Conservation (phyloP, 345 rosid genomes). For the Salix arbutifolia region DNA sequence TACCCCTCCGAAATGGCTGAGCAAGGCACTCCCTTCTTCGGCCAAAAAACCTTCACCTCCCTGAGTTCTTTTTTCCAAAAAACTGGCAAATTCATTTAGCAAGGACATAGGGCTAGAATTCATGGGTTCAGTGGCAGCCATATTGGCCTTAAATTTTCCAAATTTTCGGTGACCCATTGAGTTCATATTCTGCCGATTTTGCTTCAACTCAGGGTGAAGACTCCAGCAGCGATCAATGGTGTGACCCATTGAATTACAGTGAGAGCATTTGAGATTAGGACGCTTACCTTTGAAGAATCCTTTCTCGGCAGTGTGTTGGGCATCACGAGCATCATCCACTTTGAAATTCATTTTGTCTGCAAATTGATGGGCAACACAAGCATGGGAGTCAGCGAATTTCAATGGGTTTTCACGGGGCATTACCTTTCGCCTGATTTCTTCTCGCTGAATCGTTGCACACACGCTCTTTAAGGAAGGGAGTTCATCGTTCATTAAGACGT, state of each 20-base stretch:
- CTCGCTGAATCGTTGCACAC: too few species aligned
- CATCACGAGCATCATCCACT: too few species aligned
- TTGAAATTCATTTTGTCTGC: too few species aligned
- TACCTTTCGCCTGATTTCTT: too few species aligned
- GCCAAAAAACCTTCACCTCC: not conserved
- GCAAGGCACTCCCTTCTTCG: not conserved
- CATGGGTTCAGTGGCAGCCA: not conserved
- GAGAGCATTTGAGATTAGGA: not conserved
- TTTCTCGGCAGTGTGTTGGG: not conserved
- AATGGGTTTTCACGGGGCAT: too few species aligned
- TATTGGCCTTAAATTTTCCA: not conserved
- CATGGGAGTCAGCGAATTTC: not conserved
- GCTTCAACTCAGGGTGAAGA: not conserved
- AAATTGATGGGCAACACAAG: not conserved
- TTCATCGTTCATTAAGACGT: too few species aligned
- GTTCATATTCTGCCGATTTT: not conserved
- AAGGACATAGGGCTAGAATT: not conserved
- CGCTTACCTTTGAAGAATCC: not conserved
- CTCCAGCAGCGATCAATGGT: not conserved
- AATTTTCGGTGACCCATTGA: not conserved
- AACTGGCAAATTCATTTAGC: not conserved
- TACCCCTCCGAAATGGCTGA: too few species aligned
- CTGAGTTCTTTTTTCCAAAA: not conserved
- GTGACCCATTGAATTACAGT: not conserved
- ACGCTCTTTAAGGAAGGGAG: too few species aligned